Evolutionary conservation across 148 eudicot genomes (phyloP).

Genomic region (Fagopyrum esculentum): DNA sequence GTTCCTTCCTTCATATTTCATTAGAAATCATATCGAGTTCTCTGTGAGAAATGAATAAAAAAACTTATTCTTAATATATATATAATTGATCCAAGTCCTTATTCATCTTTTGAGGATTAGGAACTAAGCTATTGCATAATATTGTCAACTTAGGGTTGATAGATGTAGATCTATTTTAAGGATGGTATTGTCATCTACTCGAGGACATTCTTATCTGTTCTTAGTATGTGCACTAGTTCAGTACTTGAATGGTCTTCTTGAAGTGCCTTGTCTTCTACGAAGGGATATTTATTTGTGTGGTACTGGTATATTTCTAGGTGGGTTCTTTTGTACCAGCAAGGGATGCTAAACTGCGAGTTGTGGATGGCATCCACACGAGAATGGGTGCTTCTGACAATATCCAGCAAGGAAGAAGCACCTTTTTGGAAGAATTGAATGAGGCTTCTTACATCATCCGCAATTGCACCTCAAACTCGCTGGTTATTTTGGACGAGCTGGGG

Average conservation of each 20-base stretch:
- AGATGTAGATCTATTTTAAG: neutral
- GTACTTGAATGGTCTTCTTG: neutral
- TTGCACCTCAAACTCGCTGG: conserved; percentile 65
- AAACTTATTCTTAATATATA: neutral
- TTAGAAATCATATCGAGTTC: neutral
- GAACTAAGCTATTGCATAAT: neutral
- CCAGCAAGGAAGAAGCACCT: conserved; percentile 91
- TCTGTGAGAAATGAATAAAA: neutral
- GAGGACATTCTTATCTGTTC: too few species aligned
- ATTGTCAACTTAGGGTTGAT: neutral
- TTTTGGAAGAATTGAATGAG: conserved; percentile 88
- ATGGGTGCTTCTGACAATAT: conserved; percentile 98
- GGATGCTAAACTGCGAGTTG: conserved; percentile 68
- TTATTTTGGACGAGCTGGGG: conserved; percentile 91
- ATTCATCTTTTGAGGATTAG: too few species aligned
- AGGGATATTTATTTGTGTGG: neutral
- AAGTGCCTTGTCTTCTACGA: too few species aligned
- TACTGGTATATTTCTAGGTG: conserved; percentile 32
- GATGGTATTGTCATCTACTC: neutral
- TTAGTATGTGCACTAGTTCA: neutral
- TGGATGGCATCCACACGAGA: conserved; percentile 80
- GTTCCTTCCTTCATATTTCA: neutral
- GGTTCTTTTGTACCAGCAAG: conserved; percentile 95
- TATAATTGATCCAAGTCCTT: neutral
- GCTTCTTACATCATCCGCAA: conserved; percentile 65